Base-by-base conservation (phyloP, 2,329 filamentous ascomycete genomes). In the Colletotrichum spinosum region DNA sequence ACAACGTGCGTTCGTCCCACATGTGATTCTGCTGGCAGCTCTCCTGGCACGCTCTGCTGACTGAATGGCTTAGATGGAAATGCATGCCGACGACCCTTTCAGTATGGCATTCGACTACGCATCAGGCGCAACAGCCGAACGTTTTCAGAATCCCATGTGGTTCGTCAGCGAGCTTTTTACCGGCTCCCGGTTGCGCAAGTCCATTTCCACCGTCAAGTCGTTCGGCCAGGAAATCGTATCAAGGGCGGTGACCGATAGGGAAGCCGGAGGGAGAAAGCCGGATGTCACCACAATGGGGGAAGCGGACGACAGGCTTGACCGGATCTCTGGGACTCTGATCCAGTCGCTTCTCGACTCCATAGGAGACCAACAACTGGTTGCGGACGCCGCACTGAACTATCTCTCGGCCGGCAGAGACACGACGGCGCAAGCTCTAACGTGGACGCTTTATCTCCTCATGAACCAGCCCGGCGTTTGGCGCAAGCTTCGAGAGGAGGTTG, bases 91-190 rank as follows among this genome's bases (percentile, higher is more conserved):
- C 38, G 85, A 90, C 65, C 82, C 84, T 2, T 90, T 91, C 72
- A 86, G 85, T 4, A 67, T 80, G 55, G 84, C 87, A 0, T 90
- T 91, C 70, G 88, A 90, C 68, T 82, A 85, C 68, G 88, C 88
- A 3, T 90, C 88, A 0, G 87, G 85, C 1, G 82, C 76, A 8
- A 89, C 86, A 0, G 86, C 86, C 2, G 81, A 86, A 55, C 83
- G 88, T 5, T 90, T 91, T 64, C 88, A 90, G 72, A 90, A 90
- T 67, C 88, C 88, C 0, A 76, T 90, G 0, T 91, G 87, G 86
- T 79, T 78, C 42, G 35, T 89, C 49, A 90, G 85, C 2, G 88
- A 90, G 70, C 63, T 82, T 0, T 72, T 89, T n/a, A 76, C 81
- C 3, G 82, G 85, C 2, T 67, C 71, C 12, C 76, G 73, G 34